Base-by-base conservation (phyloP, 73 alveolate genomes). In the Tetrahymena malaccensis region DNA sequence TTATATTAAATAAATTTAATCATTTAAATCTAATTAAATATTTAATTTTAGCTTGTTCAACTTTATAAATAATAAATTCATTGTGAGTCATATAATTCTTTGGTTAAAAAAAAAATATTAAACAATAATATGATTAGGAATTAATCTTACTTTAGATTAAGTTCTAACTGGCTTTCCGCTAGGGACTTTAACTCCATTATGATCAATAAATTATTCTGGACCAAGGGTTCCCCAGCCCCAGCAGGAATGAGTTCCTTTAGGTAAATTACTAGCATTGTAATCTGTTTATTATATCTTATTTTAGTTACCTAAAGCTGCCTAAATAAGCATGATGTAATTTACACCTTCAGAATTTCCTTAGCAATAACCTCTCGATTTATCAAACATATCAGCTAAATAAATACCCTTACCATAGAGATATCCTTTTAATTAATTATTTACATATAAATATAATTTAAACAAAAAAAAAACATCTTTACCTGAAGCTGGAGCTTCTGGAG, bases 301-400 rank as follows among this genome's bases (percentile, higher is more conserved):
- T 40, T 97, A 93, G 43, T 97, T 96, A 55, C 99, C 99, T 22
- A 99, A 93, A 4, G 99, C 99, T 25, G 99, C 99, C 94, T 99
- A 99, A 95, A 99, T 97, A 93, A 99, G 95, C 70, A 98, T 97
- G 95, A 99, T 97, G 94, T 97, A 93, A 9, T 99, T 99, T 22
- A 98, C 96, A 44, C 97, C 97, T 70, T 97, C 96, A 93, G 98
- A 97, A 25, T 96, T 95, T 16, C 98, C 95, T 94, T 97, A 97
- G 95, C 99, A 98, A 97, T 98, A 99, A 33, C 93, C 94, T 25
- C 97, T 93, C 35, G 99, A 85, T 94, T 99, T 99, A 43, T 93
- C 43, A 93, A 96, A 94, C 98, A 95, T 97, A 94, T 99, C 99
- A 25, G 99, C 99, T 93, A 99, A 97, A 96, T 98, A 99, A 27